Evolutionary conservation across 2,329 filamentous ascomycete species (phyloP).

Genomic region (Aspergillus hiratsukae): DNA sequence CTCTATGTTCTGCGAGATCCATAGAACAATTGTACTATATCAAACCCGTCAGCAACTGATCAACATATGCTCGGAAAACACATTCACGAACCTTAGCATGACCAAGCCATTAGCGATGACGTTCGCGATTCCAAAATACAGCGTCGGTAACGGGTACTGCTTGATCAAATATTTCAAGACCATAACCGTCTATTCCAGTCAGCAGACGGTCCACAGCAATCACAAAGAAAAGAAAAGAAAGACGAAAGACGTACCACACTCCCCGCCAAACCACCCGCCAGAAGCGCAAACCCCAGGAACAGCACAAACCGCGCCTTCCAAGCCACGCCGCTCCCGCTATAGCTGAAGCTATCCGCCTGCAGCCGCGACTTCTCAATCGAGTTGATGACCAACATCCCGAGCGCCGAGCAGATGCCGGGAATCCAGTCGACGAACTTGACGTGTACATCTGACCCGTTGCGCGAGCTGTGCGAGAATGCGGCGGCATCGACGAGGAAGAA

Average conservation of each 20-base stretch:
- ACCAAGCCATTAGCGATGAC: conserved; percentile 61
- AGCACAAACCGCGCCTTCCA: conserved; percentile 66
- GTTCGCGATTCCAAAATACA: conserved; percentile 66
- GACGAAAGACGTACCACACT: conserved; percentile 52
- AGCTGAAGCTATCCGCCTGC: conserved; percentile 60
- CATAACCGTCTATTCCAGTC: conserved; percentile 52
- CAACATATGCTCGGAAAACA: background rate
- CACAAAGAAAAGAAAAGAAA: background rate
- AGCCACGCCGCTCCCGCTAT: conserved; percentile 62
- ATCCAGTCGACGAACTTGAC: conserved; percentile 71
- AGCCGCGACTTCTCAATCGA: conserved; percentile 65
- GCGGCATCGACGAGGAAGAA: conserved; percentile 66
- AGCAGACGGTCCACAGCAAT: conserved; percentile 2
- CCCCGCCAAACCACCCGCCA: conserved; percentile 64
- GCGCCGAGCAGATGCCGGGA: conserved; percentile 63
- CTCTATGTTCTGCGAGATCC: conserved; percentile 69
- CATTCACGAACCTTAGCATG: conserved; percentile 55
- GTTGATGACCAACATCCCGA: conserved; percentile 70
- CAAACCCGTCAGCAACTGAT: conserved; percentile 19
- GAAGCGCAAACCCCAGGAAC: conserved; percentile 64
- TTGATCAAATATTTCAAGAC: conserved; percentile 64
- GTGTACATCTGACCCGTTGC: conserved; percentile 59
- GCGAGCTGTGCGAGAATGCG: conserved; percentile 57
- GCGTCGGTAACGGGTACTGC: conserved; percentile 55
- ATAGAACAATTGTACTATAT: conserved; percentile 58